phyloP scores from a whole-genome alignment of 2,329 filamentous ascomycete genomes.

The Pyricularia pennisetigena region DNA sequence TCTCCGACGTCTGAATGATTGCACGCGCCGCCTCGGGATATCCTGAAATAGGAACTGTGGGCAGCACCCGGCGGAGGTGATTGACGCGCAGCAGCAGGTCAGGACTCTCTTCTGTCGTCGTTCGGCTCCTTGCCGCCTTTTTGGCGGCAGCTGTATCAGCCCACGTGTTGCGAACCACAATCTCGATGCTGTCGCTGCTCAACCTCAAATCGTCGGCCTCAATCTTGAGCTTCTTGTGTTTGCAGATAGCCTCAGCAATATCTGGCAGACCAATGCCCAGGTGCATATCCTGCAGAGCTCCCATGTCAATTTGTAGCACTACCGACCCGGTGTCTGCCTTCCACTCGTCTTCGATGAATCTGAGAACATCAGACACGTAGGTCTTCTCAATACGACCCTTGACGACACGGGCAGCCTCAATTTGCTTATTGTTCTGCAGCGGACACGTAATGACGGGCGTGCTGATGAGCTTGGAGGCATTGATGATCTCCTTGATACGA shows the following conservation, averaged over 20 bases:
- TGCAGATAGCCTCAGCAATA: constrained; percentile 67
- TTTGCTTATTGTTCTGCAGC: constrained; percentile 63
- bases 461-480: constrained; percentile 87
- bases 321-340: constrained; percentile 66
- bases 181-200: constrained; percentile 53
- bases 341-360: constrained; percentile 83
- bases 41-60: constrained; percentile 77
- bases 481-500: constrained; percentile 99
- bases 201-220: constrained; percentile 19
- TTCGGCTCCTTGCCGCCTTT: constrained; percentile 34
- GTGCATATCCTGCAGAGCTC: constrained; percentile 70
- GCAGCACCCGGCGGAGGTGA: constrained; percentile 72
- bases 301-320: constrained; percentile 70
- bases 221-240: constrained; percentile 75
- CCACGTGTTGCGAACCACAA: constrained; percentile 52
- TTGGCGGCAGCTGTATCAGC: constrained; percentile 38
- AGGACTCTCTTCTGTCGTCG: constrained; percentile 36
- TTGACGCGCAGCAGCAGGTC: constrained; percentile 73
- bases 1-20: constrained; percentile 75
- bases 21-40: constrained; percentile 79
- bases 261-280: constrained; percentile 67
- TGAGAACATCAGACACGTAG: constrained; percentile 70
- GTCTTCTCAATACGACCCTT: constrained; percentile 95
- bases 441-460: constrained; percentile 90
- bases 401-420: constrained; percentile 78